A percentile compares a stretch with the other conserved stretches of the same genome.
Conservation (phyloP, 2,329 filamentous ascomycete species). For the Cladosporium colombiae region DNA sequence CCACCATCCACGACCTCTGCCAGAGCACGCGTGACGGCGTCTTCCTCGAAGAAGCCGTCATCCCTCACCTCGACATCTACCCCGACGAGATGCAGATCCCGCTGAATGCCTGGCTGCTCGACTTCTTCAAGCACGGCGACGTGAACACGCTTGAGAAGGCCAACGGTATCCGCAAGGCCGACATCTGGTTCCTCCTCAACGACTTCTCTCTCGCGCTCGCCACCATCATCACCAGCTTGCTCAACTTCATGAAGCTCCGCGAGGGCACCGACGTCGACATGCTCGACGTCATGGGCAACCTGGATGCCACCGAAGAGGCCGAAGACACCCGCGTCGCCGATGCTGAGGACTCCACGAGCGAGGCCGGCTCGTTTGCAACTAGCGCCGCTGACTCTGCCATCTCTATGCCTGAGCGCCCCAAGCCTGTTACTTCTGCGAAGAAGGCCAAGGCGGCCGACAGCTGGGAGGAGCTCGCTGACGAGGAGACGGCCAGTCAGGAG, state of each 20-base stretch:
- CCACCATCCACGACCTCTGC: slow-evolving; percentile 67
- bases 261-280: slow-evolving; percentile 50
- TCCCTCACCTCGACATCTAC: slow-evolving; percentile 67
- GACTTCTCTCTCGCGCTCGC: slow-evolving; percentile 65
- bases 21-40: slow-evolving; percentile 65
- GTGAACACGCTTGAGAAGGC: slow-evolving; percentile 59
- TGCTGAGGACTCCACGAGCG: slow-evolving; percentile 30
- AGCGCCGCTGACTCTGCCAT: slow-evolving; percentile 34
- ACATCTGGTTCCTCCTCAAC: slow-evolving; percentile 73
- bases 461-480: slow-evolving; percentile 20
- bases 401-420: slow-evolving; percentile 32
- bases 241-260: slow-evolving; percentile 57
- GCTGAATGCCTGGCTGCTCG: slow-evolving; percentile 69
- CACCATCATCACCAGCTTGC: slow-evolving; percentile 68
- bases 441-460: slow-evolving; percentile 20
- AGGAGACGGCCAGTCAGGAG: slow-evolving; percentile 17
- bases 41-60: slow-evolving; percentile 72
- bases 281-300: slow-evolving; percentile 54
- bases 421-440: slow-evolving; percentile 40
- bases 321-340: slow-evolving; percentile 44
- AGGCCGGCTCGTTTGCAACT: slow-evolving; percentile 27
- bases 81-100: slow-evolving; percentile 56
- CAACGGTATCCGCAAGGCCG: slow-evolving; percentile 66
- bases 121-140: slow-evolving; percentile 76
- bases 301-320: slow-evolving; percentile 52